Percentiles rank a stretch among this genome's conserved stretches.
Evolutionary conservation across 768 basidiomycete genomes (phyloP).

Genomic region (Podaxis mareebaensis): DNA sequence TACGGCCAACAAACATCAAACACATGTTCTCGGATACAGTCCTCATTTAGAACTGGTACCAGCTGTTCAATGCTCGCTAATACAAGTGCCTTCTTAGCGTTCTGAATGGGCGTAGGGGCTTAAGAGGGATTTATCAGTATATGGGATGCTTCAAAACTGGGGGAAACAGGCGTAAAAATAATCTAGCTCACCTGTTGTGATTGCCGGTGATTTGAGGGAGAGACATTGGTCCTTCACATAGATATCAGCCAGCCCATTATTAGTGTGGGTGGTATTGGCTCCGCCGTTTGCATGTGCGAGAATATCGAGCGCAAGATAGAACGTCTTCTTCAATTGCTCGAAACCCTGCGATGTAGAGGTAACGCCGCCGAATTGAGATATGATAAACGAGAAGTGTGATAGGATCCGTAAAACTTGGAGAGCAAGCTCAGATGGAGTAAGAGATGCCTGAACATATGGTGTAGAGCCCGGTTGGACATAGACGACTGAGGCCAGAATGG

Average conservation of each 20-base stretch:
- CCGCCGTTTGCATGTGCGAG: constrained; percentile 42
- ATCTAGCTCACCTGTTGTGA: constrained; percentile 23
- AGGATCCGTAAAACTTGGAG: constrained; percentile 55
- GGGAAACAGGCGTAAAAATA: neutral
- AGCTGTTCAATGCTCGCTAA: constrained; percentile 81
- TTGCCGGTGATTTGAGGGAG: constrained; percentile 23
- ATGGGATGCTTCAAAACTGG: neutral
- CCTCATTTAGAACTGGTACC: constrained; percentile 56
- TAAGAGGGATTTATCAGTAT: constrained; percentile 1
- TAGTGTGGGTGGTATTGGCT: constrained; percentile 14
- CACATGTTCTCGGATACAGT: constrained; percentile 53
- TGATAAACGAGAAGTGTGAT: constrained; percentile 71
- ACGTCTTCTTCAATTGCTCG: constrained; percentile 68
- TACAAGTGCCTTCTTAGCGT: constrained; percentile 59
- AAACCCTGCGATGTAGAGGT: constrained; percentile 60
- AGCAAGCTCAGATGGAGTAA: constrained; percentile 50
- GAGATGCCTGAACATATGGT: constrained; percentile 22
- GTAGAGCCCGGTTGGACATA: constrained; percentile 43
- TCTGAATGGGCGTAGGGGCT: constrained; percentile 13
- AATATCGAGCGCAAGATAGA: constrained; percentile 79
- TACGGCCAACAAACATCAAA: constrained; percentile 69
- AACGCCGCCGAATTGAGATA: constrained; percentile 79
- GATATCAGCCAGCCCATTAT: constrained; percentile 25
- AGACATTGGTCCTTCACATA: constrained; percentile 31
- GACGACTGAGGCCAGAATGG: constrained; percentile 53